Conservation (phyloP, 495 filamentous ascomycete species). For the Daldinia vernicosa region DNA sequence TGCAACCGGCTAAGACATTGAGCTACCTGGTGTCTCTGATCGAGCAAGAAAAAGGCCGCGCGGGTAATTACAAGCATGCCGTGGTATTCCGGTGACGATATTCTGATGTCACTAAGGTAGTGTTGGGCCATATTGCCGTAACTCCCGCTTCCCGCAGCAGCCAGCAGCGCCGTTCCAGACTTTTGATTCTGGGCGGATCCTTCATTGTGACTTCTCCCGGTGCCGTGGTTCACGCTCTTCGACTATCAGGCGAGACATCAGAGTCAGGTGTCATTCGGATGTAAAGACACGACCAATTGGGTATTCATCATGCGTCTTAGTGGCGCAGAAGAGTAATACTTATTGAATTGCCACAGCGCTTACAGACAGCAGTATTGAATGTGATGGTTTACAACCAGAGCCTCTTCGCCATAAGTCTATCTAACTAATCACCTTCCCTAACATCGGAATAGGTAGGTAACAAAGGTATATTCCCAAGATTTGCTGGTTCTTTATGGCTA, state of each 20-base stretch:
- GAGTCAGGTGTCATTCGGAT: constrained; percentile 28
- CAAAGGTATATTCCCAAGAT: not conserved
- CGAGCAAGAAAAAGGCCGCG: constrained; percentile 7
- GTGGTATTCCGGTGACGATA: constrained; percentile 22
- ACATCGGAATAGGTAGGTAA: not conserved
- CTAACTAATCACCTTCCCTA: not conserved
- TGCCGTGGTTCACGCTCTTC: constrained; percentile 23
- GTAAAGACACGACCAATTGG: constrained; percentile 22
- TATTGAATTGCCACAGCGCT: constrained; percentile 21
- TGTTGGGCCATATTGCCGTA: constrained; percentile 14
- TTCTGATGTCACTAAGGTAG: constrained; percentile 30
- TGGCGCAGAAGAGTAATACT: constrained; percentile 25
- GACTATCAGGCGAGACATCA: constrained; percentile 27
- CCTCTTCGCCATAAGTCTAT: not conserved
- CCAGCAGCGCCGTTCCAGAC: constrained; percentile 11
- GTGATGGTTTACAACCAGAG: not conserved
- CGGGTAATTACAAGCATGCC: constrained; percentile 39
- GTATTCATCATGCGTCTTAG: constrained; percentile 1
- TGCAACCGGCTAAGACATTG: constrained; percentile 27
- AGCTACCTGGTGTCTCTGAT: constrained; percentile 10
- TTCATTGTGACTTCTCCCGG: constrained; percentile 22
- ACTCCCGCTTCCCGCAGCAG: constrained; percentile 13
- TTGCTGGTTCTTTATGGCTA: not conserved
- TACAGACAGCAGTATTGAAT: constrained; percentile 9
- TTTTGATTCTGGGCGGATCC: constrained; percentile 4